Base-by-base conservation (phyloP, 306 rosid species). In the Vigna mungo region DNA sequence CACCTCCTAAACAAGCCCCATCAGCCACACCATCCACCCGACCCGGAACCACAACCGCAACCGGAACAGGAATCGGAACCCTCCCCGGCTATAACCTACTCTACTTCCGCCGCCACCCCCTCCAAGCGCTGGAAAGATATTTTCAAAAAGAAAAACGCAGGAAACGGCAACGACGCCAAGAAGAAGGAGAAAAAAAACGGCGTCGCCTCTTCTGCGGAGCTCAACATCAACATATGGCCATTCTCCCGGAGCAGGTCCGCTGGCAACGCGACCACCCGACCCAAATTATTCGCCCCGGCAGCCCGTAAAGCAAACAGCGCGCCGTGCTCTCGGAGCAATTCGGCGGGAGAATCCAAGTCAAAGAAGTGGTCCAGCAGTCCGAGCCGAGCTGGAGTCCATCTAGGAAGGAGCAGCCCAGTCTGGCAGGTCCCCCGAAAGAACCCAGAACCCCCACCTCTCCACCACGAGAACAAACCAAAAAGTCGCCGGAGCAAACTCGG, bases 321-420 rank as follows among this genome's bases (percentile, higher is more conserved):
- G 10, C 98, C 98, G 9, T 94, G 98, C 18, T 94, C 98, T 0
- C 82, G 98, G 34, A 90, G 98, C 77, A 94, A 94, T 76, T 94
- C 98, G 0, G 82, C 93, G 1, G 96, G 98, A 0, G 98, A 94
- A 44, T 90, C 97, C 32, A 94, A 90, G 85, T 86, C 93, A 20
- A 87, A 87, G 76, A 94, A 90, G 17, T 89, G 93, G 94, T 93
- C 94, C 0, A 86, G 84, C 39, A 94, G 98, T 52, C 98, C 96
- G 18, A 90, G 87, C 20, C 88, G 96, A 27, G 34, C 78, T 1
- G 96, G 97, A 0, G 90, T 94, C 53, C 94, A 94, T 73, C 17
- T 94, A 61, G 98, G 96, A 10, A 84, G 98, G 76, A 86, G 92
- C 85, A 94, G 98, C 77, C 98, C 98, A 13, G 96, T 94, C 53